Evolutionary conservation across 1,139 yeast genomes (phyloP).

Genomic region (Geotrichum citri-aurantii): DNA sequence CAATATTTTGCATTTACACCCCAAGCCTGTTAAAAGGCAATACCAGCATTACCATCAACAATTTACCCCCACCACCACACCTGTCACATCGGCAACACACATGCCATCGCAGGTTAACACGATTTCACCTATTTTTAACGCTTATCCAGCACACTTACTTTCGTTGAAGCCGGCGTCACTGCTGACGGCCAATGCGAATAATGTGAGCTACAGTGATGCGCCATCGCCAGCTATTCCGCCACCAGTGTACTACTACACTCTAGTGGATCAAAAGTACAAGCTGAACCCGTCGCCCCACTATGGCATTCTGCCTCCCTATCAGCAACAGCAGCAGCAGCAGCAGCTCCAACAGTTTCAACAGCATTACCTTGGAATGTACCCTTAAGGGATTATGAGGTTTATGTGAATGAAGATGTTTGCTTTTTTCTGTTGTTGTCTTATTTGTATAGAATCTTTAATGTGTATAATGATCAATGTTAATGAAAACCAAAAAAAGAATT

Average conservation of each 20-base stretch:
- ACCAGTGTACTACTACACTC: constrained; percentile 9
- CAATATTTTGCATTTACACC: background rate
- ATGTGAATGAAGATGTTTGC: no score
- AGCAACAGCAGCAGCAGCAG: background rate
- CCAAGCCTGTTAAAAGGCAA: background rate
- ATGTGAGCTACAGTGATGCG: background rate
- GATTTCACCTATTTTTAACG: background rate
- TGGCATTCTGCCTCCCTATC: constrained; percentile 7
- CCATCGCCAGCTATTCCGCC: background rate
- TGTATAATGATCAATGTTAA: background rate
- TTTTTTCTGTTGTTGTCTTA: background rate
- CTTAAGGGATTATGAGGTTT: background rate
- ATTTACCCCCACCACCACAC: background rate
- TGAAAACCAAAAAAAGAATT: no score
- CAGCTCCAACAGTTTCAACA: background rate
- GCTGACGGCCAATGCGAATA: background rate
- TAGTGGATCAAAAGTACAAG: constrained; percentile 12
- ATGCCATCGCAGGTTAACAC: background rate
- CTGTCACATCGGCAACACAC: background rate
- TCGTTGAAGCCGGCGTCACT: background rate
- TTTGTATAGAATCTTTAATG: no score
- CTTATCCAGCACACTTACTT: background rate
- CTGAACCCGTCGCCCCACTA: constrained; percentile 9
- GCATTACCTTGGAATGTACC: background rate
- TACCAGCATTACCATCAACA: background rate